Evolutionary conservation across 2,329 filamentous ascomycete species (phyloP), one percentile per base, ranked within the genome.

Genomic region (Pseudohalonectria lignicola): DNA sequence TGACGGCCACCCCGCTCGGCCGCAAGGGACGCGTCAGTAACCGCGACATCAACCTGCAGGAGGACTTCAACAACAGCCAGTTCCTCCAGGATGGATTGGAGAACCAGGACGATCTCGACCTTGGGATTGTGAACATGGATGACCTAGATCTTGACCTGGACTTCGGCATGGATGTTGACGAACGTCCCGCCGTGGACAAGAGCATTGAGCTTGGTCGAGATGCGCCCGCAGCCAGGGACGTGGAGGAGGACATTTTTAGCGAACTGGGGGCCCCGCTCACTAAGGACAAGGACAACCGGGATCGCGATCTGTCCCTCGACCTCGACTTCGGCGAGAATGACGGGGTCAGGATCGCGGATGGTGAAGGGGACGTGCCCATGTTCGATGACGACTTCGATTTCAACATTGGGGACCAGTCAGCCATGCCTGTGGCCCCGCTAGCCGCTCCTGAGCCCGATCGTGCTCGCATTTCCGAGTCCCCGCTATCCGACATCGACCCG

Each of bases 151-250:
- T 86, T 20, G 74, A 84, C 46, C 64, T 90, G 39, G 82, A 86
- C 49, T 79, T 88, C 48, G 82, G 82, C 48, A 68, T 92, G 43
- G 79, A 78, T 47, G 66, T 86, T 25, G 81, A 86, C 47, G 72
- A 86, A 43, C 76, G 72, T 25, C 72, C 61, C 16, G 55, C 48
- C 41, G 55, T 60, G 45, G 72, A 75, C 42, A 63, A 63, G 43
- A 92, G 80, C 51, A 79, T 95, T 41, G 92, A 98, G 79, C 71
- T 86, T 49, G 92, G 90, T 53, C 83, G 90, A 78, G 82, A 94
- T 48, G 88, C 84, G 16, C 79, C 84, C 4, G 69, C 75, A 13
- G 68, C 81, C 18, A 70, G 75, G 33, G 66, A 76, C 2, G 61
- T 80, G 16, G 84, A 85, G 46, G 79, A 85, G 29, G 78, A 84